Conservation (phyloP, 2,329 filamentous ascomycete genomes). For the Cryoendolithus antarcticus region DNA sequence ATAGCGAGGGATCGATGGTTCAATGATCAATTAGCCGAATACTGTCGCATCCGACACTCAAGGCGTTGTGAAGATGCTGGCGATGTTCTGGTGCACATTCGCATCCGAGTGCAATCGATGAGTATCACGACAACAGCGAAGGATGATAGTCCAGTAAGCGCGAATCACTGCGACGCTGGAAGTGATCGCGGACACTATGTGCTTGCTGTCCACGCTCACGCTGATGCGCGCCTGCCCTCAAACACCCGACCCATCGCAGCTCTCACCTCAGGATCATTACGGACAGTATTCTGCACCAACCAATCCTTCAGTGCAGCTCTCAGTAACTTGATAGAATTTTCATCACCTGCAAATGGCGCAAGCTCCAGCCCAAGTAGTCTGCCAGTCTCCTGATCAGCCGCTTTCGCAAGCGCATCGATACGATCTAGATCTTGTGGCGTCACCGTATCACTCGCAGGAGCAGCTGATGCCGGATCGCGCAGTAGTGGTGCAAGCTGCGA, state of each 20-base stretch:
- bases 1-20: too few relatives aligned
- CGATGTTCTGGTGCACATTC: too few relatives aligned
- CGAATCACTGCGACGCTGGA: too few relatives aligned
- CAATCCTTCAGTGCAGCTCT: constrained; percentile 69
- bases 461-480: constrained; percentile 19
- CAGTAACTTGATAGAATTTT: constrained; percentile 49
- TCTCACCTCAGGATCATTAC: constrained; percentile 67
- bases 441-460: constrained; percentile 15
- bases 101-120: too few relatives aligned
- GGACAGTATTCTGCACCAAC: constrained; percentile 75
- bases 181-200: too few relatives aligned
- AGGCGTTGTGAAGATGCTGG: too few relatives aligned
- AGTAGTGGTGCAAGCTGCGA: constrained; percentile 66
- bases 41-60: too few relatives aligned
- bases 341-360: constrained; percentile 67
- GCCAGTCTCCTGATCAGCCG: constrained; percentile 56
- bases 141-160: too few relatives aligned
- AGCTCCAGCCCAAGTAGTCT: constrained; percentile 66
- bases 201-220: too few relatives aligned
- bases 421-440: constrained; percentile 54
- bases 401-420: constrained; percentile 47
- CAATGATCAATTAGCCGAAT: too few relatives aligned
- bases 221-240: constrained; percentile 25
- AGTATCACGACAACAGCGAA: too few relatives aligned
- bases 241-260: constrained; percentile 62